These are phyloP conservation scores for Gardenia jasminoides DNA, from an alignment of 257 asterid species.

Conservation along the genomic window DNA sequence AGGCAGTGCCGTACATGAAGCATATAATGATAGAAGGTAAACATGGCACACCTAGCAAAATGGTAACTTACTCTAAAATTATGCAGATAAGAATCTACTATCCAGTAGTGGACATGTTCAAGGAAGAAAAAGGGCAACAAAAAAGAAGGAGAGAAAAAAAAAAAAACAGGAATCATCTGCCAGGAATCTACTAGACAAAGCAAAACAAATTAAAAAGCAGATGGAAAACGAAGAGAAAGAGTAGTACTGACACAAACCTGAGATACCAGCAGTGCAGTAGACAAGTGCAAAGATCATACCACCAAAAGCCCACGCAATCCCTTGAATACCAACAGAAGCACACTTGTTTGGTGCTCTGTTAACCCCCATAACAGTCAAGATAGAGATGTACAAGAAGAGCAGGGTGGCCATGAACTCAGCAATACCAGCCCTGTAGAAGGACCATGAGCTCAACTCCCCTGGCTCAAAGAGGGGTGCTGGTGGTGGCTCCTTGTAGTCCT, in stretches of 20 bases:
- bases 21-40: neutral
- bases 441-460: slow-evolving; percentile 65
- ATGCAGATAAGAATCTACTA: neutral
- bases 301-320: slow-evolving; percentile 76
- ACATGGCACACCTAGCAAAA: neutral
- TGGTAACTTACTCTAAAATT: neutral
- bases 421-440: slow-evolving; percentile 70
- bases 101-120: neutral
- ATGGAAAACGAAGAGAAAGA: neutral
- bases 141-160: neutral
- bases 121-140: neutral
- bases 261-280: slow-evolving; percentile 71
- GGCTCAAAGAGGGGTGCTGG: slow-evolving; percentile 67
- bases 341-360: slow-evolving; percentile 38
- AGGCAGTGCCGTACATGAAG: neutral
- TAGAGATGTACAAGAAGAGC: slow-evolving; percentile 55
- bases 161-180: neutral
- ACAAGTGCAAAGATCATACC: slow-evolving; percentile 75
- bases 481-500: slow-evolving; percentile 64
- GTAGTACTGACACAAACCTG: slow-evolving; percentile 33
- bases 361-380: slow-evolving; percentile 66
- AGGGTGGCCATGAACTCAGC: slow-evolving; percentile 71
- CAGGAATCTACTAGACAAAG: neutral
- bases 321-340: slow-evolving; percentile 61
- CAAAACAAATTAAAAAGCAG: neutral